Evolutionary conservation across 2,329 filamentous ascomycete species (phyloP), one percentile per base, ranked within the genome.

Genomic region (Fusarium sp.): DNA sequence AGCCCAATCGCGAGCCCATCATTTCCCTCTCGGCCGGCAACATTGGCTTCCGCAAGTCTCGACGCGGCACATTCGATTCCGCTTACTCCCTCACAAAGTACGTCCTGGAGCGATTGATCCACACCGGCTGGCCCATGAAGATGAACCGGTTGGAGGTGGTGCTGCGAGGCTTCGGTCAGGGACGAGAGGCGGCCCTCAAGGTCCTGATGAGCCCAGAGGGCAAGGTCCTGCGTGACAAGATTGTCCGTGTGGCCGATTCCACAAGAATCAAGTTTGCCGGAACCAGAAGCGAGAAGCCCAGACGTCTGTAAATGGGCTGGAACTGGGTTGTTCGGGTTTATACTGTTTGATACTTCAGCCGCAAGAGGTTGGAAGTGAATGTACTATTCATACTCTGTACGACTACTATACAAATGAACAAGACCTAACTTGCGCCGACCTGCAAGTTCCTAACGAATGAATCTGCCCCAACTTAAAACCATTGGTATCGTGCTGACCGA

Each of bases 181-280:
- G 97, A 2, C 89, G 97, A 77, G 95, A 98, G 79, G 97, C 97
- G 2, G 93, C 95, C 63, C 92, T 92, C 64, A 99, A 98, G 88
- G 94, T 95, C 7, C 85, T 99, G 68, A 85, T 99, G 83, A 95
- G 96, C 38, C 91, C 88, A 25, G 96, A 99, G 82, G 97, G 97
- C 66, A 91, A 90, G 80, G 82, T 91, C 78, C 84, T 98, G 75
- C 90, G 95, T 76, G 86, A 89, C 35, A 91, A 93, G 85, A 93
- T 99, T 75, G 87, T 91, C 47, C 92, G 91, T 77, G 93, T 99
- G 70, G 91, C 94, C 35, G 97, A 99, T 85, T 88, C 91, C 45
- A 98, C 96, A 65, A 93, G 93, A 79, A 84, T 98, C 83, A 99
- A 99, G 88, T 98, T 98, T 87, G 97, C 95, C 85, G 97, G 97